Conservation (phyloP, 1,284 basidiomycete species). For the Tilletia setariae region DNA sequence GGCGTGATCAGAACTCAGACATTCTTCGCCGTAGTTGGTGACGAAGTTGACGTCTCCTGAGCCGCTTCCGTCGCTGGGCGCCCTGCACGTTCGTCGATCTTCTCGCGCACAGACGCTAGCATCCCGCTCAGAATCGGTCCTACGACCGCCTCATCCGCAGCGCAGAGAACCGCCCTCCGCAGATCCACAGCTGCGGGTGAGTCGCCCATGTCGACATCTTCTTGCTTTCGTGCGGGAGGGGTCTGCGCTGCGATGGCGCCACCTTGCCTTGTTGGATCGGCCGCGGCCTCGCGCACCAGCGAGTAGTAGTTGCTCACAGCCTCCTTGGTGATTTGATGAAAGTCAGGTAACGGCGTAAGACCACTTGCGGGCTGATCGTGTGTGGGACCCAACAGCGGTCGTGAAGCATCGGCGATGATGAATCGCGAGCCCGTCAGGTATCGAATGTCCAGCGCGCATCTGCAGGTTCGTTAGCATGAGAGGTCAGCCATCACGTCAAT, state of each 20-base stretch:
- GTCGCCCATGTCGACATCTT: neutral
- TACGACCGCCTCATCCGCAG: conserved; percentile 4
- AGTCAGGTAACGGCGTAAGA: neutral
- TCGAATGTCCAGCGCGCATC: conserved; percentile 74
- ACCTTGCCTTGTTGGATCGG: too few species aligned
- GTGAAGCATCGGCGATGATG: conserved; percentile 29
- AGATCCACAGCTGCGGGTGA: conserved; percentile 10
- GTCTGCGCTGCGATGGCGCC: too few species aligned
- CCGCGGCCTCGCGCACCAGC: too few species aligned
- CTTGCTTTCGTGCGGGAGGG: neutral
- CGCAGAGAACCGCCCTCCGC: conserved; percentile 13
- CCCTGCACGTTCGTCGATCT: neutral
- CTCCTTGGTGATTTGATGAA: conserved; percentile 6
- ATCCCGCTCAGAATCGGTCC: conserved; percentile 6
- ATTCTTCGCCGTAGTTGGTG: neutral
- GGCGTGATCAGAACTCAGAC: neutral
- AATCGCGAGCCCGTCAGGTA: conserved; percentile 65
- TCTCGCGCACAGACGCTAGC: conserved; percentile 4
- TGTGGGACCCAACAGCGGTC: conserved; percentile 25
- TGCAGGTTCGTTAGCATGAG: conserved; percentile 42
- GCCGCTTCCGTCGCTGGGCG: neutral
- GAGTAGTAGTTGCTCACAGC: conserved; percentile 4
- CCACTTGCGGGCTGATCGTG: neutral
- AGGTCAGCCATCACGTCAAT: conserved; percentile 7
- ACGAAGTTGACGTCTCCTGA: neutral